Evolutionary conservation across 2,329 filamentous ascomycete genomes (phyloP), one percentile per base, ranked within the genome.

Genomic region (Shiraia sp.): DNA sequence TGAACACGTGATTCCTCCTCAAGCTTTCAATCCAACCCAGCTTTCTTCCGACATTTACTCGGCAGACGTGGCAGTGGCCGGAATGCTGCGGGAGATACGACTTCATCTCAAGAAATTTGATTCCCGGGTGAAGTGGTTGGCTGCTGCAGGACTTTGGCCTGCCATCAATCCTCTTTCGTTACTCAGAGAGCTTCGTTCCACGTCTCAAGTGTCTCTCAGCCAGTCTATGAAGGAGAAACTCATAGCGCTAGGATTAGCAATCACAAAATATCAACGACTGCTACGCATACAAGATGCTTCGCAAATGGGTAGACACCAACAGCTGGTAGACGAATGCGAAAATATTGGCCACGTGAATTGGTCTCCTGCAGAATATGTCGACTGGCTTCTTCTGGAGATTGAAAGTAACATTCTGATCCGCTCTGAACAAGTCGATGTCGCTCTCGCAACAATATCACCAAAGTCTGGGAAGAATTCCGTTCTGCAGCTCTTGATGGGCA

Each of bases 311-410:
- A 34, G 1, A n/a, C 62, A 17, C 13, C 41, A 51, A 12, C 53
- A 48, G 53, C 52, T 57, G 1, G 12, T 51, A 1, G 74, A 79
- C 3, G 80, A 84, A 45, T 50, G 62, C 10, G 42, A 40, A 0
- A 80, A 78, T 16, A 1, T 25, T 0, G 81, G 79, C 0, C 83
- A 86, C 52, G 57, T 54, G 0, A 73, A 82, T 22, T 87, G 83
- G 83, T 55, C 71, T 2, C 77, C 81, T 0, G n/a, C 59, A 0
- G 65, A 79, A 0, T 61, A 76, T 23, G 73, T 81, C 0, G 84
- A 88, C 53, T 87, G 83, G 79, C 60, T 88, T 0, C 68, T 88
- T 0, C 64, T 89, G 0, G 85, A 88, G 47, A 77, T 88, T 10
- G 85, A 88, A 36, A 73, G 77, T 0, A 76, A 86, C 43, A 63